Conservation (phyloP, 371 early-diverging fungal genomes). For the Enterospora canceri region DNA sequence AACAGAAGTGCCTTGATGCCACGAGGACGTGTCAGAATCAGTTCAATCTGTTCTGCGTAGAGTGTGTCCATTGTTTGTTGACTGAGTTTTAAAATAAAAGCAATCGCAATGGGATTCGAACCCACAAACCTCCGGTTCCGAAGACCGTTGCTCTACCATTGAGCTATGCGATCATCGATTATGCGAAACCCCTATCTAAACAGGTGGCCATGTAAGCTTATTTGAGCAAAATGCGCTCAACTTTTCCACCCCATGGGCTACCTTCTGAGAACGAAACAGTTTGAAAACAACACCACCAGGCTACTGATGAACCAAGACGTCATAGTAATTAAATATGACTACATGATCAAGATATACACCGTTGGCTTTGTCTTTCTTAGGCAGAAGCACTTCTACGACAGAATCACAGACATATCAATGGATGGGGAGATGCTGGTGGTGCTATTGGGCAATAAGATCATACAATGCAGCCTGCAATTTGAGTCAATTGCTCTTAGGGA, state of each 20-base stretch:
- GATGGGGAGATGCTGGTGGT: not conserved
- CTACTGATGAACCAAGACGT: not conserved
- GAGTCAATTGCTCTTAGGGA: not conserved
- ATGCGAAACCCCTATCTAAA: not conserved
- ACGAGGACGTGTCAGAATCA: conserved; percentile 33
- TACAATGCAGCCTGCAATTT: not conserved
- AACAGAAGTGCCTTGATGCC: conserved; percentile 52
- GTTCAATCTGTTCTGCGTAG: conserved; percentile 5
- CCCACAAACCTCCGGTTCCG: not conserved
- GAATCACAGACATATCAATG: not conserved
- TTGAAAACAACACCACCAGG: not conserved
- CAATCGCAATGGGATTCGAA: conserved; percentile 9
- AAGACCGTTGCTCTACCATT: not conserved
- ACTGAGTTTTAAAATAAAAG: not conserved
- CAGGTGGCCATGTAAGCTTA: not conserved
- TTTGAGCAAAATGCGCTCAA: not conserved
- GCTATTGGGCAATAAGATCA: not conserved
- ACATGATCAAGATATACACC: not conserved
- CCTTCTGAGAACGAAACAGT: not conserved
- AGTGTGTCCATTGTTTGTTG: conserved; percentile 11
- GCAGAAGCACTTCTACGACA: not conserved
- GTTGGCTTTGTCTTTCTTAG: not conserved
- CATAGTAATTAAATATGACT: not conserved
- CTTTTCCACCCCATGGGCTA: not conserved
- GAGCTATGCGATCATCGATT: conserved; percentile 5